These are phyloP conservation scores for Paspalum vaginatum DNA, from an alignment of 176 grass and related monocot genomes.

Conservation along the genomic window DNA sequence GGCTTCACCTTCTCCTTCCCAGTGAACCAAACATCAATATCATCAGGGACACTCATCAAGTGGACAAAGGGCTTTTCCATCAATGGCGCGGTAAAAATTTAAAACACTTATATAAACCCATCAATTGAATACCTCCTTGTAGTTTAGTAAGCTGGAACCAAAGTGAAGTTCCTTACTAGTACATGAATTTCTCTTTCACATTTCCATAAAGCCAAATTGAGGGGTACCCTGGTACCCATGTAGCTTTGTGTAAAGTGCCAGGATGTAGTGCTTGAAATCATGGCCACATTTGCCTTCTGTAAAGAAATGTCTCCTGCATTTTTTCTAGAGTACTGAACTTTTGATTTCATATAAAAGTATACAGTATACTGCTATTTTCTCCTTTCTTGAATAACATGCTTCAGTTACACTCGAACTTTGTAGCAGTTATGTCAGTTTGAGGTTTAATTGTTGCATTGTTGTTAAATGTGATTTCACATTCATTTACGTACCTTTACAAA, in stretches of 20 bases:
- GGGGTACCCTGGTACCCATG: not conserved
- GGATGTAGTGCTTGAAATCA: not conserved
- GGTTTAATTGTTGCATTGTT: not conserved
- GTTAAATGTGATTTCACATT: not conserved
- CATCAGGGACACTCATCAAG: slow-evolving; percentile 78
- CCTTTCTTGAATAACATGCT: not conserved
- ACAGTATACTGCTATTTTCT: not conserved
- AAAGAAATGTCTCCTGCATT: not conserved
- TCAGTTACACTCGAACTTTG: not conserved
- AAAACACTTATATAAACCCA: slow-evolving; percentile 1
- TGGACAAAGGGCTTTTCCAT: slow-evolving; percentile 91
- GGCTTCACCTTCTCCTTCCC: slow-evolving; percentile 89
- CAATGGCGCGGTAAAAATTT: slow-evolving; percentile 51
- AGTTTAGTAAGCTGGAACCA: not conserved
- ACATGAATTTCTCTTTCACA: not conserved
- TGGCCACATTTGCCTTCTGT: not conserved
- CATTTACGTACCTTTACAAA: not conserved
- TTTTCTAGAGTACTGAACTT: not conserved
- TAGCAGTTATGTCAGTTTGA: not conserved
- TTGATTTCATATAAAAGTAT: not conserved
- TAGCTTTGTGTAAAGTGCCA: not conserved
- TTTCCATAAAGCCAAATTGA: not conserved
- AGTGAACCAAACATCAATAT: slow-evolving; percentile 68
- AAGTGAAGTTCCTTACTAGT: not conserved
- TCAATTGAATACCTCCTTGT: not conserved